Evolutionary conservation across 148 eudicot species (phyloP).

Genomic region (Camellia granthamiana): DNA sequence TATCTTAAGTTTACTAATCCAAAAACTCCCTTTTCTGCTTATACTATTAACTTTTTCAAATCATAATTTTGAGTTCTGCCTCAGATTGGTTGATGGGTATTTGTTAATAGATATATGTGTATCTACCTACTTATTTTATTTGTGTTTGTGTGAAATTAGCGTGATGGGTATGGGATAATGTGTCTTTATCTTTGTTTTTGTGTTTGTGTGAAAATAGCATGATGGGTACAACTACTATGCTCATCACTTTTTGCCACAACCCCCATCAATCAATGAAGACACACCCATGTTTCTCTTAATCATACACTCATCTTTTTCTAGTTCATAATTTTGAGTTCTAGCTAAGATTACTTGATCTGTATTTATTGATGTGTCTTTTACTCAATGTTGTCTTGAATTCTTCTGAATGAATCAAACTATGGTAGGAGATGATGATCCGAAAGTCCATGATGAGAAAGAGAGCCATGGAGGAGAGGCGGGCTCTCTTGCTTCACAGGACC

Average conservation of each 20-base stretch:
- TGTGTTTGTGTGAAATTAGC: not conserved
- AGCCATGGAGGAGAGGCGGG: conserved; percentile 44
- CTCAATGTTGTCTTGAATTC: conserved; percentile 10
- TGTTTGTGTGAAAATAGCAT: not conserved
- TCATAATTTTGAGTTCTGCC: not conserved
- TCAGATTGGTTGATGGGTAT: not conserved
- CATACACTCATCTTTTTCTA: not conserved
- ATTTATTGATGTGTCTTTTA: conserved; percentile 11
- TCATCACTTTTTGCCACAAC: not conserved
- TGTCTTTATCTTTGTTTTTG: conserved; percentile 16
- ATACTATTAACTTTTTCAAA: not conserved
- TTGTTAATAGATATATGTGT: not conserved
- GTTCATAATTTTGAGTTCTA: conserved; percentile 11
- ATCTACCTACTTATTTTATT: not conserved
- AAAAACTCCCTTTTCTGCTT: not conserved
- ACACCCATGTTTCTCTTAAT: conserved; percentile 10
- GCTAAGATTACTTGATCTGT: conserved; percentile 26
- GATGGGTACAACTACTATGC: not conserved
- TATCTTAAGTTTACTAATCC: not conserved
- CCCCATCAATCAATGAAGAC: not conserved
- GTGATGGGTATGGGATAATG: conserved; percentile 20
- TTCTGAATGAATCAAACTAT: conserved; percentile 40
- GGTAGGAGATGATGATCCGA: conserved; percentile 54
- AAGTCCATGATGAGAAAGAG: conserved; percentile 44
- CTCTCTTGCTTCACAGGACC: conserved; percentile 37